Evolutionary conservation across 2,329 filamentous ascomycete species (phyloP).

Genomic region (Gnomoniopsis sp.): DNA sequence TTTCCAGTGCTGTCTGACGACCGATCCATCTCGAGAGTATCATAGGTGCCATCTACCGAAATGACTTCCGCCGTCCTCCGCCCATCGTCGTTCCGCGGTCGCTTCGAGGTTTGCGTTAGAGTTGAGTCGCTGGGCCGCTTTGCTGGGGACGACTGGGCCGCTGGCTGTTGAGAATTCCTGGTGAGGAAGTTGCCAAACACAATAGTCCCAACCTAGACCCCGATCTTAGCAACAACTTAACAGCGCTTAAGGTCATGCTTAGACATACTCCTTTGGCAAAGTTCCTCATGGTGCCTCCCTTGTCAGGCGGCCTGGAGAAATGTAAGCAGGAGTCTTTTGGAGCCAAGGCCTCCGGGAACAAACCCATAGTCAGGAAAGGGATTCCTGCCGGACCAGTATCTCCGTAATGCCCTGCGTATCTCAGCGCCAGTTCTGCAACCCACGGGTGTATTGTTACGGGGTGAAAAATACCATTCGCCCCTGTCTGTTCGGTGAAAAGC

Average conservation of each 20-base stretch:
- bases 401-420: slow-evolving; percentile 12
- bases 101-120: slow-evolving; percentile 1
- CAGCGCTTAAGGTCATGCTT: neutral
- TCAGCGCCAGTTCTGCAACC: neutral
- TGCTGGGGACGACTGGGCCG: neutral
- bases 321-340: slow-evolving; percentile 4
- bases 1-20: neutral
- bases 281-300: neutral
- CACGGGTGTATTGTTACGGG: neutral
- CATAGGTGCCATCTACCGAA: neutral
- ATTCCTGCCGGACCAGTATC: slow-evolving; percentile 34
- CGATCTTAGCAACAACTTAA: neutral
- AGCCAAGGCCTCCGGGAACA: neutral
- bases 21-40: neutral
- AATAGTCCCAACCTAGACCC: neutral
- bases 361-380: slow-evolving; percentile 43
- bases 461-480: neutral
- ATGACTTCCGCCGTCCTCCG: neutral
- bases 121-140: slow-evolving; percentile 9
- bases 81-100: slow-evolving; percentile 5
- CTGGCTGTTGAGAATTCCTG: neutral
- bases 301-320: slow-evolving; percentile 8
- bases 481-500: neutral
- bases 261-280: neutral
- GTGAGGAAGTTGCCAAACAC: neutral